Percentiles rank a stretch among this genome's conserved stretches.
Evolutionary conservation across 2,329 filamentous ascomycete genomes (phyloP).

Genomic region (Chaetomium olivaceum): DNA sequence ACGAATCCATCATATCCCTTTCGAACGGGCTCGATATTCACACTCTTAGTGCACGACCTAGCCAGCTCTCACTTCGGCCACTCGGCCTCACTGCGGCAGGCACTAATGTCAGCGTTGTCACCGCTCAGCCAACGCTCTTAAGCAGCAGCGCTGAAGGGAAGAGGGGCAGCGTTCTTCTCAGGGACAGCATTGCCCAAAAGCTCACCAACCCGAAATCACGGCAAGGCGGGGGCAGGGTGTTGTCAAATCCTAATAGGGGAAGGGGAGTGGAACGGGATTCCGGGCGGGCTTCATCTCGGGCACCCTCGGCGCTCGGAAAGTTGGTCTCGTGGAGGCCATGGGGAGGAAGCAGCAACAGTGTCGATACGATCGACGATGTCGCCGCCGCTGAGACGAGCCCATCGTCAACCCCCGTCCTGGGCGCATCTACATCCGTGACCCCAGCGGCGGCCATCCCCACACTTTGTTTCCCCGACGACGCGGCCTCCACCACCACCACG

Average conservation of each 20-base stretch:
- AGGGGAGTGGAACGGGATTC: background rate
- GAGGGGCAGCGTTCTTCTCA: slow-evolving; percentile 57
- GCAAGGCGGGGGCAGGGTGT: background rate
- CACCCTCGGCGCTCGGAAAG: slow-evolving; percentile 33
- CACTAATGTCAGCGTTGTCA: slow-evolving; percentile 59
- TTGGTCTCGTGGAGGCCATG: slow-evolving; percentile 46
- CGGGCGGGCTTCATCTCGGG: slow-evolving; percentile 10
- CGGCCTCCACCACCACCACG: background rate
- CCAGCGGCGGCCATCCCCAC: slow-evolving; percentile 16
- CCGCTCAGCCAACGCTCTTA: slow-evolving; percentile 59
- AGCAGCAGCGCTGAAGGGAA: slow-evolving; percentile 42
- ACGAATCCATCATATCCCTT: slow-evolving; percentile 87
- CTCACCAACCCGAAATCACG: slow-evolving; percentile 27
- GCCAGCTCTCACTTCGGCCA: slow-evolving; percentile 65
- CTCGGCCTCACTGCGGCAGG: slow-evolving; percentile 56
- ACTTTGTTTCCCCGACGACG: slow-evolving; percentile 14
- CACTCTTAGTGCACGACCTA: slow-evolving; percentile 72
- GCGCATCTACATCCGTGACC: background rate
- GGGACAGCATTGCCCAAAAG: slow-evolving; percentile 50
- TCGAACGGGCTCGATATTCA: slow-evolving; percentile 89
- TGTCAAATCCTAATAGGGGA: slow-evolving; percentile 28
- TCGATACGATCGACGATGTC: slow-evolving; percentile 22
- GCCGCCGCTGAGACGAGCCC: slow-evolving; percentile 25
- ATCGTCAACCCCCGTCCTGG: slow-evolving; percentile 16
- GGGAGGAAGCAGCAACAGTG: slow-evolving; percentile 33